A percentile compares a stretch with the other conserved stretches of the same genome.
phyloP scores from a whole-genome alignment of 257 asterid species.

The Verbascum thapsus region DNA sequence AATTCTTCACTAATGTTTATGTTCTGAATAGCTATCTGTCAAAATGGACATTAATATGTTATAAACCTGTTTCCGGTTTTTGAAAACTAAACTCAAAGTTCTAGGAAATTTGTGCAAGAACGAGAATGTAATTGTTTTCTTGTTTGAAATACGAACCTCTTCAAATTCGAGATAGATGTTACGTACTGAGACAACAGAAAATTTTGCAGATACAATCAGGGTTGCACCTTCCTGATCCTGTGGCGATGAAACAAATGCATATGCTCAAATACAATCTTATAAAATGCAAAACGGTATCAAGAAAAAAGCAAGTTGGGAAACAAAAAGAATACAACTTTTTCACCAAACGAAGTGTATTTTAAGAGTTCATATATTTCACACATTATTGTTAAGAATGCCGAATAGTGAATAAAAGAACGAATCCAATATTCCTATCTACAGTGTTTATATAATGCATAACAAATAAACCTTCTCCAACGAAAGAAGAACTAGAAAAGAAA shows the following conservation, averaged over 20 bases:
- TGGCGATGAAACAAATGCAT: slow-evolving; percentile 24
- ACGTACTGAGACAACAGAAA: slow-evolving; percentile 74
- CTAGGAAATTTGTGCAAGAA: neutral
- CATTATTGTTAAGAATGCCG: neutral
- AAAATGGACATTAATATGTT: slow-evolving; percentile 17
- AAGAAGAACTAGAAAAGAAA: slow-evolving; percentile 1
- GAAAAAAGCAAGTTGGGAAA: slow-evolving; percentile 6
- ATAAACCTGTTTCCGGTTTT: slow-evolving; percentile 3
- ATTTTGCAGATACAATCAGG: slow-evolving; percentile 71
- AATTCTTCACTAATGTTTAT: slow-evolving; percentile 71
- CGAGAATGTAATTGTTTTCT: neutral
- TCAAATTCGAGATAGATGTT: slow-evolving; percentile 82
- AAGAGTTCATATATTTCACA: neutral
- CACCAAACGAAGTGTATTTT: neutral
- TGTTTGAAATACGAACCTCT: slow-evolving; percentile 56
- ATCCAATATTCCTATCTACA: neutral
- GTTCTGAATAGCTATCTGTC: slow-evolving; percentile 70
- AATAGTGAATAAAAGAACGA: neutral
- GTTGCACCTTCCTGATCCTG: slow-evolving; percentile 97
- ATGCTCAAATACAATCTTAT: neutral
- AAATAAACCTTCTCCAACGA: slow-evolving; percentile 5
- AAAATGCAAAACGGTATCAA: neutral
- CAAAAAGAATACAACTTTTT: neutral
- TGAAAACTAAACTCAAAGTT: slow-evolving; percentile 4
- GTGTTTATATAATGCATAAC: neutral